These are phyloP conservation scores for Talaromyces sp. DNA, from an alignment of 2,329 filamentous ascomycete species.

Conservation along the genomic window DNA sequence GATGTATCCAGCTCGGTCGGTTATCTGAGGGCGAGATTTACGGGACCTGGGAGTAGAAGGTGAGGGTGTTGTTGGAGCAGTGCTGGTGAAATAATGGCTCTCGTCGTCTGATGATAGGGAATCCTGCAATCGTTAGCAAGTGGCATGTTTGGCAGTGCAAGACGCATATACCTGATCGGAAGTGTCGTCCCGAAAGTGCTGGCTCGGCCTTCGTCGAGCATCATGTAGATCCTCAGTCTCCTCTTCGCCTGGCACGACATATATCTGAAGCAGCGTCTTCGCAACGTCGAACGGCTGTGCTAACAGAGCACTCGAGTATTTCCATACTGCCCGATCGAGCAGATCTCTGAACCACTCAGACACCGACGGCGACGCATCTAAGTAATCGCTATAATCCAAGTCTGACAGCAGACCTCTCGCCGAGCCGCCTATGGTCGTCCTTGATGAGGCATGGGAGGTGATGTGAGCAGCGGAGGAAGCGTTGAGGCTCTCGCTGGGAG, in stretches of 20 bases:
- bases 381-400: conserved; percentile 85
- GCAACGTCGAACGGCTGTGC: conserved; percentile 96
- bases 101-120: conserved; percentile 65
- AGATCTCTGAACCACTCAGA: conserved; percentile 72
- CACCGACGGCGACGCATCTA: conserved; percentile 72
- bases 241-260: conserved; percentile 46
- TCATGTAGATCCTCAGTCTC: conserved; percentile 31
- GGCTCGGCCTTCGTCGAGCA: conserved; percentile 28
- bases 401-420: conserved; percentile 85
- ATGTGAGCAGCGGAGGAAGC: conserved; percentile 34
- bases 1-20: conserved; percentile 47
- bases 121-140: conserved; percentile 25
- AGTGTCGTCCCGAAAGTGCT: conserved; percentile 27
- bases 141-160: background rate
- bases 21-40: conserved; percentile 40
- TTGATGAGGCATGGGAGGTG: conserved; percentile 39
- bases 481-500: conserved; percentile 42
- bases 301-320: conserved; percentile 83
- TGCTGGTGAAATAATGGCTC: conserved; percentile 77
- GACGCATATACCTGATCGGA: conserved; percentile 35
- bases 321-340: conserved; percentile 82
- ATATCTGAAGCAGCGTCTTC: conserved; percentile 85
- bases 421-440: conserved; percentile 55
- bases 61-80: conserved; percentile 42
- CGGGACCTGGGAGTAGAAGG: conserved; percentile 41